A percentile compares a stretch with the other conserved stretches of the same genome.
Evolutionary conservation across 768 basidiomycete species (phyloP).

Genomic region (Hemileccinum impolitum): DNA sequence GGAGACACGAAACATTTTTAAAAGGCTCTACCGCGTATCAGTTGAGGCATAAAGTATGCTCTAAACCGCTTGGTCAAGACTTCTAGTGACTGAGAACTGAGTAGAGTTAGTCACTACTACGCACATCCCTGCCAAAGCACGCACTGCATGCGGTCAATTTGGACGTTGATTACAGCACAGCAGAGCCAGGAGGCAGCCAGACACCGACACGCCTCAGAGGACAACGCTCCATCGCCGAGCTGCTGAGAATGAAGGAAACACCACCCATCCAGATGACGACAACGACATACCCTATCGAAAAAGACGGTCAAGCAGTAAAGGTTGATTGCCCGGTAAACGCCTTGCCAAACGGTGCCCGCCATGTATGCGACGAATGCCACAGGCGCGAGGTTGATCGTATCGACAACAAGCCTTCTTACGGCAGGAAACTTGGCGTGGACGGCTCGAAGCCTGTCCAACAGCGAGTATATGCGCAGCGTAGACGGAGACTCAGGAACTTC

Average conservation of each 20-base stretch:
- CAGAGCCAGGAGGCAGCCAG: constrained; percentile 29
- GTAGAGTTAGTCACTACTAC: not conserved
- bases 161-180: constrained; percentile 21
- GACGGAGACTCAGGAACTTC: constrained; percentile 8
- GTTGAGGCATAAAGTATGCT: constrained; percentile 36
- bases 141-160: constrained; percentile 22
- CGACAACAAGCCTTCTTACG: constrained; percentile 10
- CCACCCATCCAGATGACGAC: not conserved
- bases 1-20: not conserved
- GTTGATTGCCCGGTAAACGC: constrained; percentile 32
- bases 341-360: constrained; percentile 29
- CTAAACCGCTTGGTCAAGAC: constrained; percentile 32
- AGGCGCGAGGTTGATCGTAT: constrained; percentile 23
- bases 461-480: not conserved
- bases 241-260: constrained; percentile 4
- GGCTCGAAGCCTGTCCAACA: not conserved
- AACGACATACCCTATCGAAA: constrained; percentile 22
- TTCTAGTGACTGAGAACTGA: constrained; percentile 19
- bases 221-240: constrained; percentile 9
- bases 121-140: constrained; percentile 6
- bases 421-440: constrained; percentile 4
- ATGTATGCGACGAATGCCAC: constrained; percentile 20
- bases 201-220: constrained; percentile 9
- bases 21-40: constrained; percentile 34
- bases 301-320: constrained; percentile 34